phyloP scores from a whole-genome alignment of 2,329 filamentous ascomycete genomes.

The Dactylonectria estremocensis region DNA sequence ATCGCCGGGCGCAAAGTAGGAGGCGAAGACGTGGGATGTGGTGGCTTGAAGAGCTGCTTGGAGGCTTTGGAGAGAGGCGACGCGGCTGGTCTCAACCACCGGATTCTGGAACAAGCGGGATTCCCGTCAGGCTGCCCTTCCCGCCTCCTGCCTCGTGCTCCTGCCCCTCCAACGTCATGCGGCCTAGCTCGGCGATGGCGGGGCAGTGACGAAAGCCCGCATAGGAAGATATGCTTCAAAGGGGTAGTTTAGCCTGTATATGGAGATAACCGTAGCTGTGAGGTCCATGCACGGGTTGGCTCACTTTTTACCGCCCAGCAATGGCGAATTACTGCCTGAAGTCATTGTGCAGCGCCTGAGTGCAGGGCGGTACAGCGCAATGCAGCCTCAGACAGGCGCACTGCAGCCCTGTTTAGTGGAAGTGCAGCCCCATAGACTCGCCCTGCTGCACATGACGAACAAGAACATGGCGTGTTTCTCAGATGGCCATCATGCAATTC shows the following conservation, averaged over 20 bases:
- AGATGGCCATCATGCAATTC: conserved; percentile 33
- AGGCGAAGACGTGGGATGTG: not conserved
- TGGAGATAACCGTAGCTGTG: not conserved
- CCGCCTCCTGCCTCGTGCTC: conserved; percentile 17
- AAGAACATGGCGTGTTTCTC: conserved; percentile 34
- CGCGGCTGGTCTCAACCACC: conserved; percentile 2
- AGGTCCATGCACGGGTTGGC: conserved; percentile 25
- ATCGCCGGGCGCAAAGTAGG: not conserved
- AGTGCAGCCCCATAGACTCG: not conserved
- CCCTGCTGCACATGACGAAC: not conserved
- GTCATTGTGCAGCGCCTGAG: conserved; percentile 21
- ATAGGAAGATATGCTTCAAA: conserved; percentile 6
- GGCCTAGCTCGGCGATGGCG: conserved; percentile 24
- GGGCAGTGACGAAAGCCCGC: conserved; percentile 24
- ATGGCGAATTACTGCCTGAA: not conserved
- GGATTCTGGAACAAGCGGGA: conserved; percentile 7
- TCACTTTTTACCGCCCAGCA: conserved; percentile 12
- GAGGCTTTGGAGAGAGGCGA: conserved; percentile 13
- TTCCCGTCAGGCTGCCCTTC: conserved; percentile 20
- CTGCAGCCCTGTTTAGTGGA: too few relatives aligned
- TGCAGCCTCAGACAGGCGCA: too few relatives aligned
- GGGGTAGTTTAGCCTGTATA: not conserved
- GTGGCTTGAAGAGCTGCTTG: conserved; percentile 34
- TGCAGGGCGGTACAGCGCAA: not conserved
- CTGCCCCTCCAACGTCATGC: conserved; percentile 35